Base-by-base conservation (phyloP, 2,329 filamentous ascomycete genomes). In the Dendryphion nanum region DNA sequence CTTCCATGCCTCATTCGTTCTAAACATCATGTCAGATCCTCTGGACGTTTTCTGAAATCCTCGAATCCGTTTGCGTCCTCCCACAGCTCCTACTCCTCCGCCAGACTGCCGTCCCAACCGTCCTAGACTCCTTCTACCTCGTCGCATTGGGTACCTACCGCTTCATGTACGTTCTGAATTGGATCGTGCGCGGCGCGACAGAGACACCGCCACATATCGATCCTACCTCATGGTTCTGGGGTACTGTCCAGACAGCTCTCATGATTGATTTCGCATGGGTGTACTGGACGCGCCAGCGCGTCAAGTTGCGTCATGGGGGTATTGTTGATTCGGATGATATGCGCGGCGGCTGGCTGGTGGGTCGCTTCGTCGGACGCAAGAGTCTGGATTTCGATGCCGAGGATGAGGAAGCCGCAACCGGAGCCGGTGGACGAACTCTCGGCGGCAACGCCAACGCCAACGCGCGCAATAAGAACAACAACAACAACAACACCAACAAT, bases 201-300 rank as follows among this genome's bases (percentile, higher is more conserved):
- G 71, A 74, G 33, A 19, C 77, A 1, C 64, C 70, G 29, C n/a
- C n/a, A n/a, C 71, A 74, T 46, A 81, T 82, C 44, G 84, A 90
- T 53, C 75, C 81, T 3, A 79, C 91, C 7, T 83, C 86, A 6
- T 80, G 93, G 60, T 79, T 94, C 44, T 96, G 95, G 57, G 91
- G 91, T 39, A 71, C 94, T 42, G 74, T 97, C 18, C 91, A 97
- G 70, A 96, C 89, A 0, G 82, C 85, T 1, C 79, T 96, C 30
- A 96, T 96, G 66, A 64, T 90, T 52, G 91, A 97, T 68, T 97
- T 97, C 62, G 89, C 89, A 23, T 96, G 90, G 89, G 89, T 97
- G 1, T 97, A 97, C 74, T 96, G 87, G 72, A 86, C 85, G 8
- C 80, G 91, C 47, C 91, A 96, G 71, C 81, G 90, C 40, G 89